Base-by-base conservation (phyloP, 257 asterid genomes). In the Capsicum rhomboideum region DNA sequence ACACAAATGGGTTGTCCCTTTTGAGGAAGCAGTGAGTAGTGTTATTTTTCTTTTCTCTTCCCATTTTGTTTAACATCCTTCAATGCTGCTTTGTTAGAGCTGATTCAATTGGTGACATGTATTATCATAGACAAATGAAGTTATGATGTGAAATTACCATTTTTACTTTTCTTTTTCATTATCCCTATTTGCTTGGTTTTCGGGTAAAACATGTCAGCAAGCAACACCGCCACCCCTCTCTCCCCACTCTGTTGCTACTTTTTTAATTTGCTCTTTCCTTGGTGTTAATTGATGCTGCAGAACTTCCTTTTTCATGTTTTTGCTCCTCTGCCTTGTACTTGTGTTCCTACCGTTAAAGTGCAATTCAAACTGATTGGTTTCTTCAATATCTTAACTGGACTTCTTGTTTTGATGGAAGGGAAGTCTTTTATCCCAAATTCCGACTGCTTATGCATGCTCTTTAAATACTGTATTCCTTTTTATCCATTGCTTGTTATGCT, bases 1-100 rank as follows among this genome's bases (percentile, higher is more conserved):
- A 96, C 87, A 93, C 98, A 80, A 96, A 96, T 85, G 99, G 99
- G 82, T 84, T 96, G 89, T 87, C 98, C 49, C 88, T 96, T 54
- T 87, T 96, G 82, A 90, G 86, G 83, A 91, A 93, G 87, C 84
- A 92, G 99, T 94, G 92, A 83, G 44, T 53, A 2, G 37, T 79
- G 63, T 6, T 23, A 23, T 42, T 44, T 75, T 61, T 7, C 52
- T 56, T 8, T 17, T 46, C 59, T 72, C 34, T 50, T 50, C 83
- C 79, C 16, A 1, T 42, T 78, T 46, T 23, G 64, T n/a, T 2
- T 10, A 58, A 29, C 49, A n/a, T 54, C 34, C 82, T 23, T 9
- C 8, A 72, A 44, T n/a, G 58, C 37, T 72, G 21, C 34, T 72
- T 72, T 71, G 31, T 40, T 72, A 44, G 80, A 44, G 8, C 55